Evolutionary conservation across 2,329 filamentous ascomycete genomes (phyloP), one percentile per base, ranked within the genome.

Genomic region (Beauveria australis): DNA sequence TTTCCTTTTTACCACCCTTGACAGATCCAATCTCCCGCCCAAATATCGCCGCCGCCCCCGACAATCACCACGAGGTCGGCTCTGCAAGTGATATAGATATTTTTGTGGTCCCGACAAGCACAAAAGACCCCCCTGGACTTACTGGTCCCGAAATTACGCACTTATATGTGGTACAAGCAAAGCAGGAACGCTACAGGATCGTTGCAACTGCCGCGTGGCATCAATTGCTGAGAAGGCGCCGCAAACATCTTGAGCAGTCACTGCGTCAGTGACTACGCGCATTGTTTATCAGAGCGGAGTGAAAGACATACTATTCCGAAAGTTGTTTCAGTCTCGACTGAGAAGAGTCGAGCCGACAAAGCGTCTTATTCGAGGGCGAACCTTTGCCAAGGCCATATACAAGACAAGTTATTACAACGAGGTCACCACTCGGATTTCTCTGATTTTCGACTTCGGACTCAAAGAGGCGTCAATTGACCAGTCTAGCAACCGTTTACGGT

Each of bases 11-110:
- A 16, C 24, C 49, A 7, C 53, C 53, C 43, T 30, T 56, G 19
- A 14, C 22, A 55, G 43, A 47, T 56, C 41, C 19, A 56, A 56
- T 56, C 53, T 56, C 53, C 53, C 51, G 24, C 43, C 43, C 28
- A 37, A 54, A 33, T 55, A 28, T 56, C 28, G 53, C n/a, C 53
- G 24, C 43, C 30, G 30, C 30, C 30, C 30, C 30, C 30, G 30
- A 33, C 30, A 33, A 33, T 33, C 53, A 44, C 40, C 18, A 22
- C 40, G 22, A 54, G 19, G n/a, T 16, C 48, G 46, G 49, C 26
- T 51, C 26, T 40, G n/a, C 24, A 40, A 18, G 9, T 40, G 19
- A 41, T 40, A 9, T 24, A 33, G 44, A 24, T 43, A 19, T 46
- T 54, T 30, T 54, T 54, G 53, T 54, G 53, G 53, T 19, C 26